Percentiles rank a stretch among this genome's conserved stretches.
Conservation (phyloP, 2,329 filamentous ascomycete genomes). For the Penicillium sumatraense region DNA sequence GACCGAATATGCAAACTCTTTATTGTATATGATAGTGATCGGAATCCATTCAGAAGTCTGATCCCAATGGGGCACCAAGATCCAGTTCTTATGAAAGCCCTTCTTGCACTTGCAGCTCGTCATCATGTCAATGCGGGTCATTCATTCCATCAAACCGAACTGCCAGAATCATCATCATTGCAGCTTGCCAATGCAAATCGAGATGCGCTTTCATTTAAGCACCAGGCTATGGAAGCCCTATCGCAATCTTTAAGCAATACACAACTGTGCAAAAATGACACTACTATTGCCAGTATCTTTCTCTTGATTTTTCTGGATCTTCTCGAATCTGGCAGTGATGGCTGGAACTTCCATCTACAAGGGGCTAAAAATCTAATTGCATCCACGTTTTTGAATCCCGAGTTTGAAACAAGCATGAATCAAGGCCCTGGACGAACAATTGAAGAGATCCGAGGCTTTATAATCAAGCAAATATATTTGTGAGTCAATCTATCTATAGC, state of each 20-base stretch:
- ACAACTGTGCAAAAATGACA: conserved; percentile 24
- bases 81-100: conserved; percentile 33
- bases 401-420: conserved; percentile 15
- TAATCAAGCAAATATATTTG: conserved; percentile 37
- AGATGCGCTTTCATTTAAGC: conserved; percentile 39
- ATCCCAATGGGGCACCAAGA: conserved; percentile 36
- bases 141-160: conserved; percentile 24
- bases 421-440: conserved; percentile 32
- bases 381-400: conserved; percentile 13
- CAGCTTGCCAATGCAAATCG: conserved; percentile 24
- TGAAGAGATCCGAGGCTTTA: conserved; percentile 33
- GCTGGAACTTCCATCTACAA: conserved; percentile 40
- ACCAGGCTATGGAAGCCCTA: conserved; percentile 38
- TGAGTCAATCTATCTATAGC: conserved; percentile 24
- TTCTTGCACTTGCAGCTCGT: conserved; percentile 40
- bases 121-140: conserved; percentile 36
- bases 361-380: conserved; percentile 36
- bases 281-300: conserved; percentile 40
- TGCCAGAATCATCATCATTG: conserved; percentile 10
- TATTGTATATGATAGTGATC: conserved; percentile 41
- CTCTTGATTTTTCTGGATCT: conserved; percentile 39
- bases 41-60: conserved; percentile 39
- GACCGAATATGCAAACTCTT: conserved; percentile 41
- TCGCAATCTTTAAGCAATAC: conserved; percentile 24
- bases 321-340: conserved; percentile 38